Evolutionary conservation across 139 green algal species (phyloP), one percentile per base, ranked within the genome.

Genomic region (Ettlia oleoabundans): DNA sequence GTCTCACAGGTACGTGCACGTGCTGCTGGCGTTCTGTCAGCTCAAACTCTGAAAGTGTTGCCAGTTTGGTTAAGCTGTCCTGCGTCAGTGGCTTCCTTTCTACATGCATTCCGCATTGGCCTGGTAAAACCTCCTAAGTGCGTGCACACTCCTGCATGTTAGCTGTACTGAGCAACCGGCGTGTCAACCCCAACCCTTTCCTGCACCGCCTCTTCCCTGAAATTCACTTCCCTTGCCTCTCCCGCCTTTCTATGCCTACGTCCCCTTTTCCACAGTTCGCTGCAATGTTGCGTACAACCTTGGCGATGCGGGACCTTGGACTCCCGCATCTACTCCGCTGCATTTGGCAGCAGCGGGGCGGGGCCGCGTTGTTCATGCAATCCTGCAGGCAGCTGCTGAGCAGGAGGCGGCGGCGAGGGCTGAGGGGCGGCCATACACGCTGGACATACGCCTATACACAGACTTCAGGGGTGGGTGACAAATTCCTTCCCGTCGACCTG

Each of bases 291-390:
- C 35, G 15, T 67, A n/a, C 35, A 28, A 51, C 37, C 42, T 67
- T 43, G 43, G 51, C 13, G 19, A 0, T 15, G 58, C 40, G 18
- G 78, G 41, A 3, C 68, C 43, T 30, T 84, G 80, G 80, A 63
- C 62, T 4, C 80, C 80, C 9, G 13, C 38, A 68, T 78, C 73
- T 64, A 86, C 73, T 4, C 82, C 82, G 1, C 82, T 86, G 30
- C 82, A 86, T 73, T 72, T 82, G 9, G 82, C 82, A 26, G 81
- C 81, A 19, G 82, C 82, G 4, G 26, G 55, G 2, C 69, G 35
- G 38, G 40, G 35, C 28, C 52, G 32, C 4, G 76, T 85, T 7
- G 71, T 82, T 32, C 32, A 62, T 13, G 53, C 43, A 26, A 68
- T 85, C 0, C 62, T 85, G 71, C 71, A 85, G 47, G 71, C 71